phyloP scores from a whole-genome alignment of 768 basidiomycete species.

The Tubosaeta brunneosetosa region DNA sequence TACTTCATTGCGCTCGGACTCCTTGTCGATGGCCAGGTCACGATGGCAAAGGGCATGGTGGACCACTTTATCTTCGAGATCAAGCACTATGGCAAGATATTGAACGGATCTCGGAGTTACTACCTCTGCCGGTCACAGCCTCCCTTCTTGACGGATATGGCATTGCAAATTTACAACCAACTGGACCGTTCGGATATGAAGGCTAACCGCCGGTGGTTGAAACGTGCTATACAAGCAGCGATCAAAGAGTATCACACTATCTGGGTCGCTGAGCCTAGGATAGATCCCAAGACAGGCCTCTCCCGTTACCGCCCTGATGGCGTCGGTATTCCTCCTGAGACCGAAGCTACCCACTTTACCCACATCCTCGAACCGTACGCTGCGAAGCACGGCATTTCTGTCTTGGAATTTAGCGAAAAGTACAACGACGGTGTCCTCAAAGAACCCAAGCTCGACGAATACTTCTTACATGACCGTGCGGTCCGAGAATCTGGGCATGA shows the following conservation, averaged over 20 bases:
- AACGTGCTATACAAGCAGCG: conserved; percentile 92
- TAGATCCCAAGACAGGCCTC: conserved; percentile 91
- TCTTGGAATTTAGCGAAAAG: conserved; percentile 94
- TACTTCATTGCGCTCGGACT: conserved; percentile 94
- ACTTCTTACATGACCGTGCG: conserved; percentile 94
- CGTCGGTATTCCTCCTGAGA: conserved; percentile 95
- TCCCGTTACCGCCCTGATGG: conserved; percentile 94
- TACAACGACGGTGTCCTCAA: conserved; percentile 83
- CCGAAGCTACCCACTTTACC: conserved; percentile 97
- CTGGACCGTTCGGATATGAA: conserved; percentile 80
- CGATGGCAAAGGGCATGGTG: conserved; percentile 96
- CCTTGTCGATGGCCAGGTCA: conserved; percentile 89
- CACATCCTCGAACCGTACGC: conserved; percentile 96
- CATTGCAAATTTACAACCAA: conserved; percentile 95
- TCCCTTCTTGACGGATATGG: conserved; percentile 98
- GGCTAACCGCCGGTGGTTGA: conserved; percentile 83
- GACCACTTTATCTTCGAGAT: conserved; percentile 99
- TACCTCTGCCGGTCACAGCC: conserved; percentile 96
- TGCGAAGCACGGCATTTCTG: conserved; percentile 83
- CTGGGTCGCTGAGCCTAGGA: conserved; percentile 92
- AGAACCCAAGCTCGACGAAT: conserved; percentile 91
- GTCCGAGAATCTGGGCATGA: conserved; percentile 97
- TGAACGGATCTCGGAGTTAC: conserved; percentile 93
- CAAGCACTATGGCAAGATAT: conserved; percentile 93
- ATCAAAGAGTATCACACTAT: conserved; percentile 99